Percentiles rank a stretch among this genome's conserved stretches.
Conservation (phyloP, 352 stramenopile species). For the Thalassiosira hispida region DNA sequence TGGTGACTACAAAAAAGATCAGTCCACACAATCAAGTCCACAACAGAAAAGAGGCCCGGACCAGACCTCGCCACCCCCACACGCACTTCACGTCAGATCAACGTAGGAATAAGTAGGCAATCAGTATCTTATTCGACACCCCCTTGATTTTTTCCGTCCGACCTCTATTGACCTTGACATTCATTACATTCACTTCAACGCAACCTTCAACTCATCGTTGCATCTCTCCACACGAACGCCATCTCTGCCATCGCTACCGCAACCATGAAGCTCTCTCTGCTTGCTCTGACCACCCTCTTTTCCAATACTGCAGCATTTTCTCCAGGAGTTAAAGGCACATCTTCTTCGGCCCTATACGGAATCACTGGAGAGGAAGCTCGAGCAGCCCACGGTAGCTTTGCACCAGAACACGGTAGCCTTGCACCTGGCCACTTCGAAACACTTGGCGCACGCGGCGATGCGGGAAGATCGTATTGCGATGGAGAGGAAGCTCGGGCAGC, state of each 20-base stretch:
- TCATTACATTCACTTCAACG: no score
- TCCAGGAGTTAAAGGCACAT: neutral
- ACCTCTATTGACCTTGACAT: no score
- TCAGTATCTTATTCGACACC: no score
- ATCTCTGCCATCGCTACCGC: neutral
- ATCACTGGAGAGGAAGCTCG: neutral
- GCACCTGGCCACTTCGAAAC: neutral
- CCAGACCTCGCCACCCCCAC: no score
- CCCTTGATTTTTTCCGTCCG: no score
- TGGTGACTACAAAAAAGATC: no score
- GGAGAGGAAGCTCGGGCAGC: neutral
- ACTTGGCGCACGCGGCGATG: neutral
- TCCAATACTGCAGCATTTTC: neutral
- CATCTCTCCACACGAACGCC: neutral
- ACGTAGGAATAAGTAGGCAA: no score
- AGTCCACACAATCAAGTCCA: no score
- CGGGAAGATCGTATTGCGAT: neutral
- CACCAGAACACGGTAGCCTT: neutral
- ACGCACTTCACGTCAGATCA: no score
- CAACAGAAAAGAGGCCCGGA: no score
- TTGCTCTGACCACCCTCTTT: neutral
- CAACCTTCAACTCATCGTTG: no score
- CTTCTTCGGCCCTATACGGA: neutral
- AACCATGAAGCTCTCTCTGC: slow-evolving; percentile 2
- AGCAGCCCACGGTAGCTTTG: neutral